These are phyloP conservation scores for Phialophora chinensis DNA, from an alignment of 2,329 filamentous ascomycete genomes.

Conservation along the genomic window DNA sequence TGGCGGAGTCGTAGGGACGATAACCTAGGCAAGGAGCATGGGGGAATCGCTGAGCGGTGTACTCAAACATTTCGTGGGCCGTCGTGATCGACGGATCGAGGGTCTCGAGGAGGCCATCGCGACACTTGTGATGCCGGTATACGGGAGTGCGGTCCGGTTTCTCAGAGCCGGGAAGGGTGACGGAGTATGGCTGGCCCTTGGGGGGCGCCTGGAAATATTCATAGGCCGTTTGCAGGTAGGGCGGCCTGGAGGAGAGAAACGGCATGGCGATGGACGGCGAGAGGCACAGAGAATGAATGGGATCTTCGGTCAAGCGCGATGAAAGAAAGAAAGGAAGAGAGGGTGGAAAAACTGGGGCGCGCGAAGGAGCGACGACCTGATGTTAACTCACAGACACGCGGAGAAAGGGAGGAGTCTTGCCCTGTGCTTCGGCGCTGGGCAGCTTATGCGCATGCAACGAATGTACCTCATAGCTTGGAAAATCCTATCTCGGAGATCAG, in stretches of 20 bases:
- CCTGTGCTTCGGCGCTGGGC: background rate
- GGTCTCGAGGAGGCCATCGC: slow-evolving; percentile 73
- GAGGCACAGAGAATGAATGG: background rate
- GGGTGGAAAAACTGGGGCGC: background rate
- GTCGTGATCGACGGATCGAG: slow-evolving; percentile 74
- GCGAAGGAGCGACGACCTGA: background rate
- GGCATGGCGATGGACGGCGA: slow-evolving; percentile 43
- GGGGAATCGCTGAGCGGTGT: slow-evolving; percentile 48
- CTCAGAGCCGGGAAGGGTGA: slow-evolving; percentile 77
- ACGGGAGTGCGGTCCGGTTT: slow-evolving; percentile 73
- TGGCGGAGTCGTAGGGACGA: slow-evolving; percentile 76
- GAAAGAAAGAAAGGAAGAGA: background rate
- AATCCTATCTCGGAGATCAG: slow-evolving; percentile 1
- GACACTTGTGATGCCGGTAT: slow-evolving; percentile 83
- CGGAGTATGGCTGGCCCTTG: slow-evolving; percentile 76
- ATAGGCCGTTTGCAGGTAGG: slow-evolving; percentile 47
- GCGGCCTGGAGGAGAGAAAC: slow-evolving; percentile 43
- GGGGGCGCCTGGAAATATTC: slow-evolving; percentile 69
- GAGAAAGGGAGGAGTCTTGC: background rate
- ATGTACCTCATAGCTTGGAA: background rate
- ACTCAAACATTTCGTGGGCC: slow-evolving; percentile 81
- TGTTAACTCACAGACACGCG: background rate
- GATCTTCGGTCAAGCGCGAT: background rate
- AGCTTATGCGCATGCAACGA: background rate
- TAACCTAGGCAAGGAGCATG: slow-evolving; percentile 73